Evolutionary conservation across 1,139 yeast species (phyloP).

Genomic region (Wickerhamomyces sp.): DNA sequence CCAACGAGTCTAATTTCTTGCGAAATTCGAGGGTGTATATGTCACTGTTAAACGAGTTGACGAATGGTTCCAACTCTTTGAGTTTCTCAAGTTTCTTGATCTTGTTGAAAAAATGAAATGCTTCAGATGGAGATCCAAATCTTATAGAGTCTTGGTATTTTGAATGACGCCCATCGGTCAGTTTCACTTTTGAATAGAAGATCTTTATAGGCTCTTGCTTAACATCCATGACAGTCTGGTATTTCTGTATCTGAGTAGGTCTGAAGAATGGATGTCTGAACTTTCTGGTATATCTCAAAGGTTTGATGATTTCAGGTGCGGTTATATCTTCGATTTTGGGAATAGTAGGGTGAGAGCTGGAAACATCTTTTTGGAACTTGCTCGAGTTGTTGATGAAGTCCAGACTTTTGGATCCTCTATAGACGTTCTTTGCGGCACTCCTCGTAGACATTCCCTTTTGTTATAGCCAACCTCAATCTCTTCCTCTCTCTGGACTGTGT

Average conservation of each 20-base stretch:
- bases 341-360: not conserved
- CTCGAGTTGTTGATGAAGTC: slow-evolving; percentile 8
- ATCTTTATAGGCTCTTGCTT: not conserved
- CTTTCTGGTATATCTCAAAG: not conserved
- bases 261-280: slow-evolving; percentile 1
- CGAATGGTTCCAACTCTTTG: slow-evolving; percentile 3
- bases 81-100: not conserved
- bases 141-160: not conserved
- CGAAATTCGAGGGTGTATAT: too few species aligned
- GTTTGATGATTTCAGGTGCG: not conserved
- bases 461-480: too few species aligned
- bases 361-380: slow-evolving; percentile 2
- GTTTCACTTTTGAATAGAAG: not conserved
- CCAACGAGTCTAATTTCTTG: too few species aligned
- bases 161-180: not conserved
- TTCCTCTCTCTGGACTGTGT: too few species aligned
- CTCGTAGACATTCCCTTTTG: too few species aligned
- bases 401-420: slow-evolving; percentile 7
- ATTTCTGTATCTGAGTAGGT: not conserved
- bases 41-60: slow-evolving; percentile 3
- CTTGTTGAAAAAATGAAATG: not conserved
- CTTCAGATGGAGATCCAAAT: slow-evolving; percentile 1
- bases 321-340: not conserved
- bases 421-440: slow-evolving; percentile 5
- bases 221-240: not conserved